Base-by-base conservation (phyloP, 1,139 yeast genomes). In the Arxiozyma bovina region DNA sequence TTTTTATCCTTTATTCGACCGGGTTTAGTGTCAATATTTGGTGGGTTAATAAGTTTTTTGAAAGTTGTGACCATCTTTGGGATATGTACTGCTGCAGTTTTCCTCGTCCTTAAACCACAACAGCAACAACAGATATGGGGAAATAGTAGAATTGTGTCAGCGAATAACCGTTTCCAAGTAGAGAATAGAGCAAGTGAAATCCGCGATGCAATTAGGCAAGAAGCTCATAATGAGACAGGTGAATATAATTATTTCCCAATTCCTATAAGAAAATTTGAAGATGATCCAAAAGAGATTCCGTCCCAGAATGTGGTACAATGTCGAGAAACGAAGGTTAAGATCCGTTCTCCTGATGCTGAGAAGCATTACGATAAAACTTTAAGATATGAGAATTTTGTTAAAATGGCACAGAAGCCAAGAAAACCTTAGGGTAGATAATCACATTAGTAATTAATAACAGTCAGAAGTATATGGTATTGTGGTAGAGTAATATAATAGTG, bases 221-320 rank as follows among this genome's bases (percentile, higher is more conserved):
- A 40, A 17, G 23, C 34, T 4, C 25, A 41, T 48, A 25, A 12
- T 48, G 55, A 56, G 46, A 55, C 59, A 41, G 66, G 64, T 22
- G 55, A 54, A 9, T 57, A 60, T 38, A 62, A 60, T 38, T 61
- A 63, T 54, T 63, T 62, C 45, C 59, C 62, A 30, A 63, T 64
- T 15, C 65, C 68, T 17, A 56, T 63, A 20, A 60, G 61, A 1
- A 61, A 61, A 55, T 55, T 61, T 17, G 57, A 56, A 22, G 44
- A 59, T 17, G 55, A 48, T 40, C 41, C 42, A 21, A 25, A 25
- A 5, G 40, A 34, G 40, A 34, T 34, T 34, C 17, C n/a, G 12
- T 34, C 40, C 11, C 11, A 4, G n/a, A 34, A 15, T 34, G n/a
- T 15, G n/a, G 6, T 34, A 34, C 40, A 15, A 34, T 34, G n/a